Evolutionary conservation across 345 rosid genomes (phyloP), one percentile per base, ranked within the genome.

Genomic region (Pelargonium nanum): DNA sequence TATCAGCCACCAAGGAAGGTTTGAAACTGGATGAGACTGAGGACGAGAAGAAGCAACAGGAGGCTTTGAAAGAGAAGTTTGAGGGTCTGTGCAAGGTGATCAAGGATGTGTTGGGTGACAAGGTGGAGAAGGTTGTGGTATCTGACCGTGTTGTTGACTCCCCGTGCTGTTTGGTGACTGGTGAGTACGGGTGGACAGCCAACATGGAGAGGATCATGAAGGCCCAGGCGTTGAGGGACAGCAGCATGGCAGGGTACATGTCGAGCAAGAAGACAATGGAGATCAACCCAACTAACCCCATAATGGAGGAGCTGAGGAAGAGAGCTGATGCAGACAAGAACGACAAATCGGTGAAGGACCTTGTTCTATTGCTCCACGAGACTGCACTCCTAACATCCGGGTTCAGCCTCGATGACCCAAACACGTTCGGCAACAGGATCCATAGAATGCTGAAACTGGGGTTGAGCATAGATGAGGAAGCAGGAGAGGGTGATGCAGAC

Each of bases 191-290:
- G 0, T 84, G 96, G 94, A 86, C 91, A 0, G 94, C 96, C 10
- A 86, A 89, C 83, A 89, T 89, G 96, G 94, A 89, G 65, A 86
- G 96, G 24, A 89, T 88, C 65, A 88, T 88, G 96, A 88, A 74
- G 73, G 93, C 96, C 0, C 96, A 86, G 59, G 96, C 96, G 0
- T 68, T 89, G 82, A 84, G 87, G 71, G 96, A 86, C 54, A 89
- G 24, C 75, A 81, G 81, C 85, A 89, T 89, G 96, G 97, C 71
- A 5, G 90, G 95, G 1, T 90, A 90, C 74, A 85, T 90, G 95
- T 87, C 92, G 0, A 70, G 79, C 76, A 90, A 87, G 86, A 90
- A 90, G 78, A 89, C 96, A 0, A 86, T 84, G 96, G 93, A 86
- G 74, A 84, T 89, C 70, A 89, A 89, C 74, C 96, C 91, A 0